Conservation (phyloP, 208 protist genomes). For the Leishmania mexicana region DNA sequence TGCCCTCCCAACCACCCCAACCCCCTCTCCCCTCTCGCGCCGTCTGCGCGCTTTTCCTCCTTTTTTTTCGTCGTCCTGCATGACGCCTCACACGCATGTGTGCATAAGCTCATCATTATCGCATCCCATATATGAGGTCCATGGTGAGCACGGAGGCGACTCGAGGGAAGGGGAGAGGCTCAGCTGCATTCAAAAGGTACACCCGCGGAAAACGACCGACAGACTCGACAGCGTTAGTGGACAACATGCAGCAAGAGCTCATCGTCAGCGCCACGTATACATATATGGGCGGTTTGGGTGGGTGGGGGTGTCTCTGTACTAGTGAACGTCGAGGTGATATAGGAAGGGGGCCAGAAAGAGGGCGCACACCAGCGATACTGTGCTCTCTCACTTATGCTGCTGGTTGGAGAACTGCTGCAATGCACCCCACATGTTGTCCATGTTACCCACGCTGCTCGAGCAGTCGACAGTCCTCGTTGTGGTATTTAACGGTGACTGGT, state of each 20-base stretch:
- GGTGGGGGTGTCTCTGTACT: not conserved
- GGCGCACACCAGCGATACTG: not conserved
- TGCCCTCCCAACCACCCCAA: not conserved
- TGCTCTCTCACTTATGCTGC: conserved; percentile 23
- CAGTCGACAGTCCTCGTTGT: conserved; percentile 12
- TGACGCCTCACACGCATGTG: not conserved
- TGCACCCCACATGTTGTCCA: conserved; percentile 51
- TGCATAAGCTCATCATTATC: not conserved
- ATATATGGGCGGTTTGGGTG: too few relatives aligned
- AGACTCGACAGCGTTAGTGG: not conserved
- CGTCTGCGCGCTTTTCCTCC: not conserved
- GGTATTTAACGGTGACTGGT: conserved; percentile 5
- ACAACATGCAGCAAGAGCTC: not conserved
- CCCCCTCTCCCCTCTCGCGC: not conserved
- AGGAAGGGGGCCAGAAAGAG: not conserved
- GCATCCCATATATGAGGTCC: not conserved
- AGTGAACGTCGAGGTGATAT: not conserved
- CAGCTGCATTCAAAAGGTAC: not conserved
- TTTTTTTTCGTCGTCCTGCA: not conserved
- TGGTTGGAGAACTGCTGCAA: conserved; percentile 42
- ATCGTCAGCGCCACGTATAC: not conserved
- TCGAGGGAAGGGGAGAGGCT: not conserved
- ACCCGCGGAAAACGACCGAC: not conserved
- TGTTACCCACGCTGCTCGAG: not conserved
- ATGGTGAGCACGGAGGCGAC: not conserved